These are phyloP conservation scores for Spatholobus suberectus DNA, from an alignment of 306 rosid species.

Conservation along the genomic window DNA sequence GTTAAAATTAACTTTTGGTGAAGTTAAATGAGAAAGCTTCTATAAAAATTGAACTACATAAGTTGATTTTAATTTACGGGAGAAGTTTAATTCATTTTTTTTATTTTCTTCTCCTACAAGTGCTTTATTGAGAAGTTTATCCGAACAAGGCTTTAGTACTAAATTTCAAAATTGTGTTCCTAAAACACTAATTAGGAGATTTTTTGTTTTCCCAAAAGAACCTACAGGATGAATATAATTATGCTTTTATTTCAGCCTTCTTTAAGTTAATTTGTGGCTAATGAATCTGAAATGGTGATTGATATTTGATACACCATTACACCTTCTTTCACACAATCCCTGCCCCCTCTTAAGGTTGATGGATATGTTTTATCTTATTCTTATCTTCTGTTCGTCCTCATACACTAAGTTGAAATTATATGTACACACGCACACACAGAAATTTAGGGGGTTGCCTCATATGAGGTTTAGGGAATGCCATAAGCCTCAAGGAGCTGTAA, in stretches of 20 bases:
- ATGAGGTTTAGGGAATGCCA: not conserved
- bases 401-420: slow-evolving; percentile 15
- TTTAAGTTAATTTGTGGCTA: slow-evolving; percentile 13
- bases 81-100: not conserved
- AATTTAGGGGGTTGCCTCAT: not conserved
- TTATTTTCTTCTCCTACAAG: not conserved
- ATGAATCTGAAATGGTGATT: slow-evolving; percentile 9
- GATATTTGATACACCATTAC: too few species aligned
- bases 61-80: not conserved
- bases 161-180: not conserved
- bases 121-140: not conserved
- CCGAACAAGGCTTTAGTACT: not conserved
- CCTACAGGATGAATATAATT: not conserved
- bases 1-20: not conserved
- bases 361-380: not conserved
- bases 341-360: not conserved
- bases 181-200: not conserved
- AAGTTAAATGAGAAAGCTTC: too few species aligned
- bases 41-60: not conserved
- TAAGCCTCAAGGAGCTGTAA: not conserved
- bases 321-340: not conserved
- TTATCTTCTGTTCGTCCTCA: not conserved
- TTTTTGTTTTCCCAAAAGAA: not conserved
- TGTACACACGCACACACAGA: not conserved
- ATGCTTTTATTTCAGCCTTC: not conserved